Evolutionary conservation across 192 early-diverging fungal genomes (phyloP), one percentile per base, ranked within the genome.

Genomic region (Neocallimastix lanati): DNA sequence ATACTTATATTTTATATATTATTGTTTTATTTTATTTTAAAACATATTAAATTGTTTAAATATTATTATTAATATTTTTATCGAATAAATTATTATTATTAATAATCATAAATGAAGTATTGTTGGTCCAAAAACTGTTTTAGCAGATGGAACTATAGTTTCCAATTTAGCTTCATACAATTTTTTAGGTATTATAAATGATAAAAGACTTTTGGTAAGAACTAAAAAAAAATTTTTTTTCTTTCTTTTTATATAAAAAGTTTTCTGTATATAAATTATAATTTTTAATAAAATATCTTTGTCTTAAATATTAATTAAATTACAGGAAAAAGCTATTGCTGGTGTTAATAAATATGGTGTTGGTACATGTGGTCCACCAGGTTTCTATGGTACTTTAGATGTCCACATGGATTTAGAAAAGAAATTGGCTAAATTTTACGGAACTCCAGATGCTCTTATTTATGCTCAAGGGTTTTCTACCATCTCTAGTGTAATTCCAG

Each of bases 401-500:
- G 95, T 99, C 16, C 97, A 99, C 80, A 93, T 95, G 88, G 91
- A 96, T 78, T 85, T 99, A 28, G 97, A 99, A 85, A 87, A 88
- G 79, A 90, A 92, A 50, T 83, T 99, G 77, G 94, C 95, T 15
- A 86, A 86, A 7, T 96, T 96, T 80, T 84, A 96, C 29, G 95
- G 95, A 11, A 89, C 91, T 77, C 93, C 95, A 76, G 86, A 88
- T 35, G 90, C 95, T 28, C 96, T 97, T 78, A 90, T 99, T 77
- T 99, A 99, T 84, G 93, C 95, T 28, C 97, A 99, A 85, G 94
- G 92, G 5, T 95, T 99, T 80, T 93, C 96, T 33, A 95, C 95
- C 28, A 93, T 96, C 40, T 91, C 93, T 5, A 94, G 92, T 14
- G 94, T 94, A 29, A 95, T 99, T 82, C 94, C 97, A 29, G 94